Percentiles rank a stretch among this genome's conserved stretches.
Evolutionary conservation across 495 filamentous ascomycete species (phyloP).

Genomic region (Chaetomium fimeti): DNA sequence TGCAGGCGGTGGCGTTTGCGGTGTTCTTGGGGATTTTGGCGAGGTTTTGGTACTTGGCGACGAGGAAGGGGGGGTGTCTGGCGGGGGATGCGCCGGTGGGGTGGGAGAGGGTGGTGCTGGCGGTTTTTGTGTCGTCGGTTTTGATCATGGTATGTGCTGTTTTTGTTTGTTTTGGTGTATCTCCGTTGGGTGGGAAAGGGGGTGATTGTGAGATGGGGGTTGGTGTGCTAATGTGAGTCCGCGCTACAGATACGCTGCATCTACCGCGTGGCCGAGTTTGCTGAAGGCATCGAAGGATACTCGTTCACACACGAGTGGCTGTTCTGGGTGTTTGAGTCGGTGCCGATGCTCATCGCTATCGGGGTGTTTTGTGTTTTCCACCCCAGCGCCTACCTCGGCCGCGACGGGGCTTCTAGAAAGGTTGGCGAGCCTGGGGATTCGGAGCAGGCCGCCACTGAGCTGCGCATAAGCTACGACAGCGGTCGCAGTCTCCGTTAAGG

Average conservation of each 20-base stretch:
- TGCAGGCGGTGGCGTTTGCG: slow-evolving; percentile 52
- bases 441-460: not conserved
- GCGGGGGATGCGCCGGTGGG: slow-evolving; percentile 4
- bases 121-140: slow-evolving; percentile 52
- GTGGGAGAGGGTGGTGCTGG: slow-evolving; percentile 54
- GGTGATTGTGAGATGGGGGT: not conserved
- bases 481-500: not conserved
- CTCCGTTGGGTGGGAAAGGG: too few relatives aligned
- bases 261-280: slow-evolving; percentile 63
- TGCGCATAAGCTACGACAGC: not conserved
- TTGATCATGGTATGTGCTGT: slow-evolving; percentile 53
- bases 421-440: not conserved
- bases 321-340: slow-evolving; percentile 63
- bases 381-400: slow-evolving; percentile 12
- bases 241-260: slow-evolving; percentile 46
- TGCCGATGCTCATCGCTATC: slow-evolving; percentile 53
- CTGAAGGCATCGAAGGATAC: slow-evolving; percentile 54
- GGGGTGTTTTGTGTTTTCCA: slow-evolving; percentile 22
- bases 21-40: slow-evolving; percentile 48
- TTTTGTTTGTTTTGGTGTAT: not conserved
- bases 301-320: slow-evolving; percentile 55
- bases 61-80: not conserved
- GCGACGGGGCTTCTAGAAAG: not conserved
- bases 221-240: not conserved
- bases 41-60: slow-evolving; percentile 33